Evolutionary conservation across 768 basidiomycete species (phyloP).

Genomic region (Auriscalpium orientale): DNA sequence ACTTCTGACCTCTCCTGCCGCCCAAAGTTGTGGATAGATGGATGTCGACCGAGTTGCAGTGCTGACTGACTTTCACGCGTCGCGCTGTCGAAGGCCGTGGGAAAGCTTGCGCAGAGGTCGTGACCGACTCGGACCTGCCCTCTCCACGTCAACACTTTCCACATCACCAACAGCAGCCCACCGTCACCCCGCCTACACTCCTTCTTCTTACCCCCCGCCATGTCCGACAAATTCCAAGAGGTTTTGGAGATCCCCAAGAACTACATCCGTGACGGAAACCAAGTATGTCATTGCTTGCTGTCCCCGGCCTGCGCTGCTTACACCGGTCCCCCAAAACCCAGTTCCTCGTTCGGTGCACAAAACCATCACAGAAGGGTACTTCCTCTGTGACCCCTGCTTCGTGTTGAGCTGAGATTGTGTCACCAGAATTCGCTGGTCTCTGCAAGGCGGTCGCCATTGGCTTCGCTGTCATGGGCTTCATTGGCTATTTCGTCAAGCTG

Average conservation of each 20-base stretch:
- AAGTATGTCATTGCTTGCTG: constrained; percentile 43
- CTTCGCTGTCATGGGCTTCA: constrained; percentile 98
- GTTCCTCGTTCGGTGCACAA: constrained; percentile 97
- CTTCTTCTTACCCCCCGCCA: constrained; percentile 30
- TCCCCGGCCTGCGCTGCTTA: neutral
- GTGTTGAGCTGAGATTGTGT: neutral
- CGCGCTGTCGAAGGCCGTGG: too few species aligned
- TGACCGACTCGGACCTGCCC: neutral
- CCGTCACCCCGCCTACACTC: constrained; percentile 11
- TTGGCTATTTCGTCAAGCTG: constrained; percentile 97
- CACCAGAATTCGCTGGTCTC: constrained; percentile 85
- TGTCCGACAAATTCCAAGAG: constrained; percentile 89
- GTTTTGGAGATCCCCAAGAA: constrained; percentile 87
- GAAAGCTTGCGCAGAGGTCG: too few species aligned
- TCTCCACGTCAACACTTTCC: constrained; percentile 21
- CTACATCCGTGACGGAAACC: constrained; percentile 88
- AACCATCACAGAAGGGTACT: constrained; percentile 89
- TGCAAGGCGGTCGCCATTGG: constrained; percentile 95
- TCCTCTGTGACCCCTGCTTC: neutral
- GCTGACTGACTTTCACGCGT: too few species aligned
- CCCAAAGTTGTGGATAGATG: too few species aligned
- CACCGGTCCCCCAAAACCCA: constrained; percentile 26
- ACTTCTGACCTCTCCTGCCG: too few species aligned
- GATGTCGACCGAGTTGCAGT: too few species aligned
- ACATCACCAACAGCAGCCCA: constrained; percentile 5